These are phyloP conservation scores for Trypanosoma rangeli DNA, from an alignment of 208 protist genomes.

Conservation along the genomic window DNA sequence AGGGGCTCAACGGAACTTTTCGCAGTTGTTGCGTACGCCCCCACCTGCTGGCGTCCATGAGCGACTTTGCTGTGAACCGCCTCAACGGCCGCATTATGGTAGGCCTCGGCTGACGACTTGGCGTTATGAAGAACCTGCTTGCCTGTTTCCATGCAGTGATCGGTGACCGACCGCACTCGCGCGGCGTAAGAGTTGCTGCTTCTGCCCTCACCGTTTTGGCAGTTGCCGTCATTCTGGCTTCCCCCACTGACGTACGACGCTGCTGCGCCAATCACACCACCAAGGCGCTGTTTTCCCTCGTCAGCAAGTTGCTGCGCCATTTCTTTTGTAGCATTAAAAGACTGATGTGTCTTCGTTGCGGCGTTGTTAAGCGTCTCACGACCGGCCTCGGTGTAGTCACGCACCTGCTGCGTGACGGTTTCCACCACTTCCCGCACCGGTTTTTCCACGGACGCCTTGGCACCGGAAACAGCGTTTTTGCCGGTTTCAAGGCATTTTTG, in stretches of 20 bases:
- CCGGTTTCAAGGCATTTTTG: slow-evolving; percentile 8
- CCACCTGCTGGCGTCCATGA: slow-evolving; percentile 3
- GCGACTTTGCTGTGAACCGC: slow-evolving; percentile 23
- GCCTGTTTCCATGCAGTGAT: slow-evolving; percentile 10
- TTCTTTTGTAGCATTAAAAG: slow-evolving; percentile 26
- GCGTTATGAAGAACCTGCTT: not conserved
- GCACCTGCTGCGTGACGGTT: slow-evolving; percentile 5
- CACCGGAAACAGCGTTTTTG: not conserved
- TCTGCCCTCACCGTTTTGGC: not conserved
- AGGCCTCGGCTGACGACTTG: slow-evolving; percentile 31
- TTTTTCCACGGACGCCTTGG: not conserved
- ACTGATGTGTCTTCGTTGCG: slow-evolving; percentile 14
- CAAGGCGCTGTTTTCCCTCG: slow-evolving; percentile 25
- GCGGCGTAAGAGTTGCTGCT: not conserved
- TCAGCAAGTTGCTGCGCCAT: slow-evolving; percentile 31
- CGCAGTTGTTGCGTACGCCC: slow-evolving; percentile 2
- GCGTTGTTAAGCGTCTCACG: slow-evolving; percentile 13
- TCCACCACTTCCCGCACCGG: not conserved
- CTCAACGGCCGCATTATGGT: slow-evolving; percentile 23
- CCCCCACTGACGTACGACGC: slow-evolving; percentile 2
- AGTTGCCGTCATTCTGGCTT: no score
- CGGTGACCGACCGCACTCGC: not conserved
- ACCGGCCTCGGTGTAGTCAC: slow-evolving; percentile 11
- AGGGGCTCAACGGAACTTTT: slow-evolving; percentile 13
- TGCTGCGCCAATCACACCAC: not conserved